These are phyloP conservation scores for Brassica cretica DNA, from an alignment of 345 rosid genomes.

Conservation along the genomic window DNA sequence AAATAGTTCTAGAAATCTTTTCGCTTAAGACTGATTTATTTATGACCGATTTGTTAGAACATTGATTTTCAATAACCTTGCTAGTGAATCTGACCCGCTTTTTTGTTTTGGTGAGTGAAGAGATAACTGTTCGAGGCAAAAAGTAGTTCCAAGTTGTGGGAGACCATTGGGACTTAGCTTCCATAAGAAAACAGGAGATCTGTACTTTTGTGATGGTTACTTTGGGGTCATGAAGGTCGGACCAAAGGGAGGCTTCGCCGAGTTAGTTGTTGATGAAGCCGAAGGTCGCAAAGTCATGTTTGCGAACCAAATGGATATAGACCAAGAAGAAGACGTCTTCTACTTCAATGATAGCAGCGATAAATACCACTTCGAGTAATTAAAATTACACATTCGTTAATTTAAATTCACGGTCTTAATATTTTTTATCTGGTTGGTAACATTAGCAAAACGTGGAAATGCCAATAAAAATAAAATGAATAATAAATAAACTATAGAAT, in stretches of 20 bases:
- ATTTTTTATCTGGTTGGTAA: background rate
- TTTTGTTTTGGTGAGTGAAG: slow-evolving; percentile 6
- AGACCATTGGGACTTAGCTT: slow-evolving; percentile 72
- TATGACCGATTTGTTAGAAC: background rate
- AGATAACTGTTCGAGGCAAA: slow-evolving; percentile 30
- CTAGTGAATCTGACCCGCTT: background rate
- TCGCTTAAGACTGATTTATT: background rate
- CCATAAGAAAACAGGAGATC: slow-evolving; percentile 58
- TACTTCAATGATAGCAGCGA: slow-evolving; percentile 74
- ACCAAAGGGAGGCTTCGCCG: slow-evolving; percentile 64
- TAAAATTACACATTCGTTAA: background rate
- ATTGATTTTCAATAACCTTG: background rate
- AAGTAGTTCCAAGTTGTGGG: slow-evolving; percentile 61
- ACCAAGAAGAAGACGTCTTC: slow-evolving; percentile 53
- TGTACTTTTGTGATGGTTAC: slow-evolving; percentile 79
- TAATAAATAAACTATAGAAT: background rate
- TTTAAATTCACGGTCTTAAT: background rate
- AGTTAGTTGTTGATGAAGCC: slow-evolving; percentile 47
- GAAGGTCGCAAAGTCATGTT: slow-evolving; percentile 55
- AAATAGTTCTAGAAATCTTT: too few species aligned
- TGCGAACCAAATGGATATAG: slow-evolving; percentile 71
- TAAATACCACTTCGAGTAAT: slow-evolving; percentile 56
- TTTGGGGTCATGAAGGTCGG: slow-evolving; percentile 66
- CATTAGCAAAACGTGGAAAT: background rate
- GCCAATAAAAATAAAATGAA: background rate